Evolutionary conservation across 2,329 filamentous ascomycete species (phyloP).

Genomic region (Alternaria gansuensis): DNA sequence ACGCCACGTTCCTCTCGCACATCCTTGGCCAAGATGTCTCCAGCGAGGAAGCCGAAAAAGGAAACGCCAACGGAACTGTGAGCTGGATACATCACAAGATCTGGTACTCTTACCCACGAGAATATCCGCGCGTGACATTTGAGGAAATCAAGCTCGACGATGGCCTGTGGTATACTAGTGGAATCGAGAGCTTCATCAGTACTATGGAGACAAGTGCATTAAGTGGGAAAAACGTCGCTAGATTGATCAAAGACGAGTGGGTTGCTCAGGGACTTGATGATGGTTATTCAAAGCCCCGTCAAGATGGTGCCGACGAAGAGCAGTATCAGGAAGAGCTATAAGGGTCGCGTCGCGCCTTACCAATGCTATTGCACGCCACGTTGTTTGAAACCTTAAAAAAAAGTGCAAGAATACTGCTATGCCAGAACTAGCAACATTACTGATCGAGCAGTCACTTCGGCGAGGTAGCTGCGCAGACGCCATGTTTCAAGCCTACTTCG

Average conservation of each 20-base stretch:
- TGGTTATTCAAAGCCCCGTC: background rate
- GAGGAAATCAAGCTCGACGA: slow-evolving; percentile 75
- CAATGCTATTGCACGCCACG: background rate
- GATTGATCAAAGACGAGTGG: slow-evolving; percentile 72
- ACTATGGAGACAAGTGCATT: slow-evolving; percentile 97
- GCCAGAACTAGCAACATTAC: background rate
- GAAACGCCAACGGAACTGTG: slow-evolving; percentile 44
- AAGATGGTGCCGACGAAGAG: slow-evolving; percentile 3
- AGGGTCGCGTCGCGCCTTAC: background rate
- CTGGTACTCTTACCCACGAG: slow-evolving; percentile 87
- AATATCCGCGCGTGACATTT: slow-evolving; percentile 85
- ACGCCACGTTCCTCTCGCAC: slow-evolving; percentile 57
- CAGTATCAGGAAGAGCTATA: slow-evolving; percentile 10
- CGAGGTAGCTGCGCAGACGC: slow-evolving; percentile 5
- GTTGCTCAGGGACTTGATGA: background rate
- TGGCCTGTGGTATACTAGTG: slow-evolving; percentile 72
- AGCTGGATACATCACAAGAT: slow-evolving; percentile 59
- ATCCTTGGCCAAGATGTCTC: slow-evolving; percentile 57
- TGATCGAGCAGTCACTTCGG: background rate
- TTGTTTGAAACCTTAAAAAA: background rate
- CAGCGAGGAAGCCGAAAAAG: slow-evolving; percentile 39
- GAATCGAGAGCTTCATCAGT: slow-evolving; percentile 91
- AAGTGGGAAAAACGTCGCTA: slow-evolving; percentile 87
- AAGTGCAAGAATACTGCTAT: background rate
- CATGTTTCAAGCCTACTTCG: background rate